Base-by-base conservation (phyloP, 2,329 filamentous ascomycete species). In the Graphium sp. region DNA sequence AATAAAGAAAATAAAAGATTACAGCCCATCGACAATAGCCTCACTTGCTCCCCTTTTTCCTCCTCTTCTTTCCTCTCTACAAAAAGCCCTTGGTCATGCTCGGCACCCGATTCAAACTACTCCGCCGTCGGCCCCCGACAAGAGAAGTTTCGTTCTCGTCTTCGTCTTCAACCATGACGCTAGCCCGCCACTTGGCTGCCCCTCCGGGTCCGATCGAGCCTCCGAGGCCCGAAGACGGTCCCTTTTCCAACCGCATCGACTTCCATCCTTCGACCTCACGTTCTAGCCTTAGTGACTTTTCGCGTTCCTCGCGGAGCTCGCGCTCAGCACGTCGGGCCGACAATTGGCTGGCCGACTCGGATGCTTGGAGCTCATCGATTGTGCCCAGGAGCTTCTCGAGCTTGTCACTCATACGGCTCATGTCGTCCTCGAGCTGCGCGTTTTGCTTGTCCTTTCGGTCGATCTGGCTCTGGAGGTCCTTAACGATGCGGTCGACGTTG, bases 401-500 rank as follows among this genome's bases (percentile, higher is more conserved):
- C 60, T 89, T 92, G 54, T 95, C 87, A 35, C 87, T 80, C 44
- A 83, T 74, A 37, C 87, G 80, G 39, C 64, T 61, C 32, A 93
- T 67, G 43, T 95, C 89, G 30, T 94, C 87, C 31, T 74, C 66
- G 12, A 93, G 62, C 45, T 89, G 76, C 5, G 62, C 46, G 42
- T 85, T 83, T 41, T 81, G 73, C 56, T 92, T 94, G 39, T 95
- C 87, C 41, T 84, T 82, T 41, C 89, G 81, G 26, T 93, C 84
- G 39, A 98, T 79, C 50, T 95, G 87, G 15, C 73, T 66, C 52
- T 94, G 82, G 15, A 95, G 67, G 50, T 95, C 89, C 52, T 89
- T 89, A 44, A 95, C 84, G 2, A 75, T 82, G 35, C 87, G 83
- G 55, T 95, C 89, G 16, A 94, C 77, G 46, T 91, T 93, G 42